phyloP scores from a whole-genome alignment of 208 protist genomes.

The Crithidia expoeki region DNA sequence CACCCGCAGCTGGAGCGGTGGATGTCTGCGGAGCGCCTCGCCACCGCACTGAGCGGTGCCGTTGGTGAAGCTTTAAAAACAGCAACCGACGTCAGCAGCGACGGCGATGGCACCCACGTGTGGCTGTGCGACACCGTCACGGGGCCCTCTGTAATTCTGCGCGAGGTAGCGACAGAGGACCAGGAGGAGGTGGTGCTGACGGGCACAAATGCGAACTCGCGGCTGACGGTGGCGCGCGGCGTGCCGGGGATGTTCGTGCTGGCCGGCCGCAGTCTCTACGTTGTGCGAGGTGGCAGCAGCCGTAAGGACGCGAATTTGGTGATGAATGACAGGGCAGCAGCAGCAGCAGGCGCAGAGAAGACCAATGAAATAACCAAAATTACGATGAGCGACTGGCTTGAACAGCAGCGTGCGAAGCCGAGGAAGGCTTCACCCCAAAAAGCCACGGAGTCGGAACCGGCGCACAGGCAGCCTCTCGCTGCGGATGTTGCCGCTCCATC shows the following conservation, averaged over 20 bases:
- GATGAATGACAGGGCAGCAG: neutral
- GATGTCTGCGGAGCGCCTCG: neutral
- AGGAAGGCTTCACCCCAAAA: neutral
- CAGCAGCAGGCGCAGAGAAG: constrained; percentile 8
- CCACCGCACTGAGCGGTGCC: constrained; percentile 26
- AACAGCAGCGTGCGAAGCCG: neutral
- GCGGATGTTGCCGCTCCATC: neutral
- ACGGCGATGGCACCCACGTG: constrained; percentile 29
- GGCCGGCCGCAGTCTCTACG: constrained; percentile 38
- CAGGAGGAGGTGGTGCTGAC: constrained; percentile 29
- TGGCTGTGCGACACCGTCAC: constrained; percentile 48
- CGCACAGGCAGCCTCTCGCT: neutral
- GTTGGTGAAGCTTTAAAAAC: constrained; percentile 7
- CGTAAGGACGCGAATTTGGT: neutral
- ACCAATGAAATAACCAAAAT: neutral
- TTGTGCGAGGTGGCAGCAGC: constrained; percentile 9
- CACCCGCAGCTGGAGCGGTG: constrained; percentile 12
- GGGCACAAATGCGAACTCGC: constrained; percentile 29
- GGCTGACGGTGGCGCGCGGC: constrained; percentile 22
- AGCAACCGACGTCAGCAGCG: constrained; percentile 33
- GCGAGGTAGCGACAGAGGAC: constrained; percentile 21
- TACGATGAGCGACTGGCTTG: constrained; percentile 18
- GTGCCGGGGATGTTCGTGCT: constrained; percentile 35
- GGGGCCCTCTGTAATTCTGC: constrained; percentile 31
- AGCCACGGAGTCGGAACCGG: neutral